phyloP scores from a whole-genome alignment of 163 green algal genomes.

The Trebouxia gelatinosa region DNA sequence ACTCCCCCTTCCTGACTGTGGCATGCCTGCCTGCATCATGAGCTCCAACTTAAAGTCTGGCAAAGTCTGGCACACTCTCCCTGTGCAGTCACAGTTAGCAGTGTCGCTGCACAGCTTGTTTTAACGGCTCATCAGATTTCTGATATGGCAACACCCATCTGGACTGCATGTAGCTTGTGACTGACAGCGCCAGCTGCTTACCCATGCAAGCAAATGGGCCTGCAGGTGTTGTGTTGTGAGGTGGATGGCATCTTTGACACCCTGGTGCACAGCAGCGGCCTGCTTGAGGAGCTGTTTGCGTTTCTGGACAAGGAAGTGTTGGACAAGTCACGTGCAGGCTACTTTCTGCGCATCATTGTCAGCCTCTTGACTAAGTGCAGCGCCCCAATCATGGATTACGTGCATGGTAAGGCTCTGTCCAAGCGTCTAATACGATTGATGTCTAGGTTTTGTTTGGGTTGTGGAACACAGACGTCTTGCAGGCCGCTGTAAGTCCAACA shows the following conservation, averaged over 20 bases:
- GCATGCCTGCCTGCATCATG: too few species aligned
- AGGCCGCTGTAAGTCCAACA: too few species aligned
- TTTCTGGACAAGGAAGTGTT: conserved; percentile 68
- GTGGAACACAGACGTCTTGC: too few species aligned
- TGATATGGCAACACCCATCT: too few species aligned
- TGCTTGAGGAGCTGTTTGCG: conserved; percentile 84
- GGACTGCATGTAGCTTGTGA: neutral
- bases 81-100: too few species aligned
- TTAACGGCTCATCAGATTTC: too few species aligned
- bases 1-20: too few species aligned
- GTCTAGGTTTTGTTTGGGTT: too few species aligned
- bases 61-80: too few species aligned
- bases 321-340: conserved; percentile 61
- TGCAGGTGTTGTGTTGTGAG: conserved; percentile 87
- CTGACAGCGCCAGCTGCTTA: neutral
- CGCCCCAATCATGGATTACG: conserved; percentile 5
- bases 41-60: too few species aligned
- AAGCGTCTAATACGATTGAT: too few species aligned
- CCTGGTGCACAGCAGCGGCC: conserved; percentile 77
- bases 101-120: too few species aligned
- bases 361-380: conserved; percentile 78
- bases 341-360: conserved; percentile 76
- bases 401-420: conserved; percentile 7
- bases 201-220: neutral
- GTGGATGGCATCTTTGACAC: conserved; percentile 92